phyloP scores from a whole-genome alignment of 495 filamentous ascomycete genomes.

The Aspergillus saccharolyticus region DNA sequence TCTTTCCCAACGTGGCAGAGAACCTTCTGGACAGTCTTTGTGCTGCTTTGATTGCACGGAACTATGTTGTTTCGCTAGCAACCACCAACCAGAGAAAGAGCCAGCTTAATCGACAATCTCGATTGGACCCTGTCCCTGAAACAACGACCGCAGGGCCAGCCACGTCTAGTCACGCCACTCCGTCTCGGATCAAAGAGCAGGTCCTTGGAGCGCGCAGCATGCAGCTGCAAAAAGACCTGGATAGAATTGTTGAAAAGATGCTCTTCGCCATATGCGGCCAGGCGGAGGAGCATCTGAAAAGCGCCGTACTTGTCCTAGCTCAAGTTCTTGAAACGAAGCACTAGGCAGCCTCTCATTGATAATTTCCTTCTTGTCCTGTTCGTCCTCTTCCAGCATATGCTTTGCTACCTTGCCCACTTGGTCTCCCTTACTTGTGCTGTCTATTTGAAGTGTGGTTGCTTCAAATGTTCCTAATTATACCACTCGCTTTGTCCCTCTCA shows the following conservation, averaged over 20 bases:
- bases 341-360: conserved; percentile 4
- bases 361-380: not conserved
- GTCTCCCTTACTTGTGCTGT: conserved; percentile 12
- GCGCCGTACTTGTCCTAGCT: conserved; percentile 37
- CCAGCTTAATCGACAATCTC: conserved; percentile 17
- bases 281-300: conserved; percentile 34
- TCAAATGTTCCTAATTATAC: conserved; percentile 4
- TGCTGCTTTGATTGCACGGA: conserved; percentile 57
- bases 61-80: conserved; percentile 48
- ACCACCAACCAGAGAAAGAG: conserved; percentile 22
- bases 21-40: conserved; percentile 58
- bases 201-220: conserved; percentile 28
- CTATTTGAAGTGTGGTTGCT: not conserved
- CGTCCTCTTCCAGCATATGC: not conserved
- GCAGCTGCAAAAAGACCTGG: conserved; percentile 34
- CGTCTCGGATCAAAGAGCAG: conserved; percentile 29
- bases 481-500: conserved; percentile 1
- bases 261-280: conserved; percentile 37
- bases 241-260: conserved; percentile 38
- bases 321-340: conserved; percentile 40
- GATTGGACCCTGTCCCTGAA: conserved; percentile 32
- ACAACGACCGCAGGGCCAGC: conserved; percentile 35
- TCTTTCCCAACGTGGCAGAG: conserved; percentile 53
- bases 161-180: conserved; percentile 25
- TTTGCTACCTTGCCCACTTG: not conserved